Base-by-base conservation (phyloP, 179 eudicot species). In the Beta corolliflora region DNA sequence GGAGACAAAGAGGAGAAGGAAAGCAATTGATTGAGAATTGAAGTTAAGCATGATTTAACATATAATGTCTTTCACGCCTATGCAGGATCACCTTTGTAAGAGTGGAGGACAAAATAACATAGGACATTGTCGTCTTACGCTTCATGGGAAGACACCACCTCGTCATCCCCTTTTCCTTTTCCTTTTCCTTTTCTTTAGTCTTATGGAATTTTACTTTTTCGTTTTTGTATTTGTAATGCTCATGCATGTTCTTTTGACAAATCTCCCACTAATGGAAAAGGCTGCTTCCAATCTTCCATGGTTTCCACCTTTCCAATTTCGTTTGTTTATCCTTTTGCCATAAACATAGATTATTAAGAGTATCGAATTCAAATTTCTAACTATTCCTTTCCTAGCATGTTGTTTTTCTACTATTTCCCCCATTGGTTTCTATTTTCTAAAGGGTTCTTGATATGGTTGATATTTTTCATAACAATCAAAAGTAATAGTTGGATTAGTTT, bases 31-130 rank as follows among this genome's bases (percentile, higher is more conserved):
- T 15, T 59, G 64, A 59, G 64, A n/a, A 59, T 15, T 61, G 9
- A 44, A 1, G 2, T 9, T 44, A 69, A 69, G 67, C 53, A 75
- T 44, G 78, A 75, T 58, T 56, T 19, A 3, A 50, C 58, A 71
- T 18, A 59, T 16, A 16, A 9, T 41, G 66, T 55, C 52, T 21
- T 53, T 63, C 29, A 77, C 31, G 36, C 6, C 23, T 16, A 67
- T 5, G 50, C 9, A 83, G 3, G 15, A 58, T 46, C 44, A 52
- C 6, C 76, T 64, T 73, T 73, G 71, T 31, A 83, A 82, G 71
- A 80, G 83, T 85, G 81, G 84, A 66, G 41, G 81, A 85, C 88
- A 85, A 83, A 48, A 58, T 77, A 77, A 84, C 81, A 80, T 59
- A 73, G 50, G 71, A 81, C 55, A 31, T 13, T 81, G 86, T 84